Evolutionary conservation across 2,329 filamentous ascomycete species (phyloP).

Genomic region (Lasiodiplodia sp.): DNA sequence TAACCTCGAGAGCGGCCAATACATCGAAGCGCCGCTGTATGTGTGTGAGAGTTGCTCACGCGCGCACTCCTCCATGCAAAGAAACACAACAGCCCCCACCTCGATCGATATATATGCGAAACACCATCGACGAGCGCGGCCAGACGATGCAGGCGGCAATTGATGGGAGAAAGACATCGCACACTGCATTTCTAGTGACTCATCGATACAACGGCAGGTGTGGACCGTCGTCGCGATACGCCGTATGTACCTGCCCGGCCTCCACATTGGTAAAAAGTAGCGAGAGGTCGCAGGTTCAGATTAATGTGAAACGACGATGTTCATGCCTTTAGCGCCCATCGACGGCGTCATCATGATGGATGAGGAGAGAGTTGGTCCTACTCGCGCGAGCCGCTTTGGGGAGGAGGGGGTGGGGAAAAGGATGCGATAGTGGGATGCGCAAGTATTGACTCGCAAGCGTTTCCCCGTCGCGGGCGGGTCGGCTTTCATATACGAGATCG

Average conservation of each 20-base stretch:
- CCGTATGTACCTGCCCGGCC: background rate
- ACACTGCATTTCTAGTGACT: background rate
- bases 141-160: background rate
- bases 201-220: background rate
- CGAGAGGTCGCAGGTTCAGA: background rate
- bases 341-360: background rate
- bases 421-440: background rate
- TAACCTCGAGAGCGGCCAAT: background rate
- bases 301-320: background rate
- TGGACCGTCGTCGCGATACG: background rate
- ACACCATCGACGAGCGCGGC: conserved; percentile 6
- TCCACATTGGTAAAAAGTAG: background rate
- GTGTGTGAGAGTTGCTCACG: background rate
- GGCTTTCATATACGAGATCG: background rate
- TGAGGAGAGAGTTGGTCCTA: background rate
- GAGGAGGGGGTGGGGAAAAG: background rate
- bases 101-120: conserved; percentile 1
- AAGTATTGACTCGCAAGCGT: background rate
- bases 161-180: background rate
- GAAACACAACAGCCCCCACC: background rate
- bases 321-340: background rate
- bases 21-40: conserved; percentile 9
- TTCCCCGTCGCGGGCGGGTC: background rate
- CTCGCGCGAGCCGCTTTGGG: background rate
- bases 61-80: background rate